phyloP scores from a whole-genome alignment of 169 alveolate genomes.

The Besnoitia besnoiti region DNA sequence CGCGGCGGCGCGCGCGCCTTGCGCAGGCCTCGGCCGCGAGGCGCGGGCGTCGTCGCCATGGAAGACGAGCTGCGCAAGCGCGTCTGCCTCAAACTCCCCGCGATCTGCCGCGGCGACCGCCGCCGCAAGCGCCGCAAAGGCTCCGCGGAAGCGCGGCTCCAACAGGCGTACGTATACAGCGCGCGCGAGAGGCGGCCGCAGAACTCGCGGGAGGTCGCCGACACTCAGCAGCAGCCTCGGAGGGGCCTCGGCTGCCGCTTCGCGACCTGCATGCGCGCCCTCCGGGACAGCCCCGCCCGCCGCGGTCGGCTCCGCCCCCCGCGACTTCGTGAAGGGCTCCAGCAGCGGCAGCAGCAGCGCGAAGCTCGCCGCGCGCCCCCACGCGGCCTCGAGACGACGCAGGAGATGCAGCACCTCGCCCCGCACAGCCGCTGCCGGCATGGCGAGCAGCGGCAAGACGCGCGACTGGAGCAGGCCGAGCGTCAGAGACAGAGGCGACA shows the following conservation, averaged over 20 bases:
- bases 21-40: background rate
- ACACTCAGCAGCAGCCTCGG: background rate
- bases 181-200: constrained; percentile 23
- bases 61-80: background rate
- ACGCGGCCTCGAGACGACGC: background rate
- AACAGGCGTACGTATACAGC: background rate
- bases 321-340: constrained; percentile 32
- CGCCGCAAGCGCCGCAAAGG: background rate
- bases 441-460: constrained; percentile 55
- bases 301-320: background rate
- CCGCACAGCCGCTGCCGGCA: constrained; percentile 43
- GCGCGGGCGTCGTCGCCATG: background rate
- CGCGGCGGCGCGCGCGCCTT: background rate
- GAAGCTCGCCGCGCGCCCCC: constrained; percentile 52
- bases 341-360: constrained; percentile 59
- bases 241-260: background rate
- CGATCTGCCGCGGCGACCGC: background rate
- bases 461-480: background rate
- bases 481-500: too few relatives aligned
- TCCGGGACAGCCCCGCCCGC: background rate
- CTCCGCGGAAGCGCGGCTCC: background rate
- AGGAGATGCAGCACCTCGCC: constrained; percentile 46
- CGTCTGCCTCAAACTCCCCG: background rate
- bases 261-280: background rate
- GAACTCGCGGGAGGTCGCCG: background rate